These are phyloP conservation scores for Claviceps spartinae DNA, from an alignment of 2,329 filamentous ascomycete species.

Conservation along the genomic window DNA sequence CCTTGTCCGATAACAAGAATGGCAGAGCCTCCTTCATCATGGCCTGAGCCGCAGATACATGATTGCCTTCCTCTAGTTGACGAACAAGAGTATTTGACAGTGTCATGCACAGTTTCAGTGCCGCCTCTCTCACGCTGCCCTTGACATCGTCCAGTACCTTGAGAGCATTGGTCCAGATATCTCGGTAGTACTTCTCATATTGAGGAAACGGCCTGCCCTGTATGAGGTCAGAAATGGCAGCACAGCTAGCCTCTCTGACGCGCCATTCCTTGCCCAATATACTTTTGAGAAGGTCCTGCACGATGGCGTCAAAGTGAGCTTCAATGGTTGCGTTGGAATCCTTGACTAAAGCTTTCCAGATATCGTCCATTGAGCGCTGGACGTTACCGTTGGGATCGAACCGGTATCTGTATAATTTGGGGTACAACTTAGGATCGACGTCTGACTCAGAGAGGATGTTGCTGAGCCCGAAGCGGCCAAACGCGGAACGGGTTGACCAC, in stretches of 20 bases:
- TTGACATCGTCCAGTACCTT: constrained; percentile 96
- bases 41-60: constrained; percentile 53
- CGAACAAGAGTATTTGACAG: constrained; percentile 77
- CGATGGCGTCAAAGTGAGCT: constrained; percentile 73
- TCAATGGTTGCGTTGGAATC: constrained; percentile 67
- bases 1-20: constrained; percentile 78
- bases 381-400: constrained; percentile 94
- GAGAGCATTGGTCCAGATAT: constrained; percentile 76
- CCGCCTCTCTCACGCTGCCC: constrained; percentile 69
- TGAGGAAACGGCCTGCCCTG: constrained; percentile 62
- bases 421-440: constrained; percentile 86
- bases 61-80: constrained; percentile 66
- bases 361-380: constrained; percentile 89
- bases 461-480: constrained; percentile 85
- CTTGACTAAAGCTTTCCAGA: constrained; percentile 93
- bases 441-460: constrained; percentile 80
- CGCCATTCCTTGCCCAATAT: constrained; percentile 89
- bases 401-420: constrained; percentile 84
- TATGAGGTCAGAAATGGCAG: constrained; percentile 76
- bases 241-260: constrained; percentile 81
- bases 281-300: constrained; percentile 73
- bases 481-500: constrained; percentile 93
- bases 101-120: constrained; percentile 67
- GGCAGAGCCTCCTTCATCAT: constrained; percentile 83
- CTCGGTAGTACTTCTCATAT: constrained; percentile 73